Evolutionary conservation across 148 eudicot species (phyloP).

Genomic region (Cornus kousa): DNA sequence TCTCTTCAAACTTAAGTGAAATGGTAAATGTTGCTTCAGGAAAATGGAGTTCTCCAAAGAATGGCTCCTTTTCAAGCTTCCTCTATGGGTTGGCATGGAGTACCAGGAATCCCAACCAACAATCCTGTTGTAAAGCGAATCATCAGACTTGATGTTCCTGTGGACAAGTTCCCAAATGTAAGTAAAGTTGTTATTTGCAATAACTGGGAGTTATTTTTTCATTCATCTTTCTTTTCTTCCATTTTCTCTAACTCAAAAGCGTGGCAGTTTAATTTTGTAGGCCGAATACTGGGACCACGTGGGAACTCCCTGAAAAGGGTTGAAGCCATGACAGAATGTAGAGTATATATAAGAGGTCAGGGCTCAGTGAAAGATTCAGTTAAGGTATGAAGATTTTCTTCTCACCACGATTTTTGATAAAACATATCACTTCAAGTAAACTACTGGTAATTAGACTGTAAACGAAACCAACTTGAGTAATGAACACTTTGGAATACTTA

Average conservation of each 20-base stretch:
- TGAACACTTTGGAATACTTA: background rate
- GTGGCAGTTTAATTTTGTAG: slow-evolving; percentile 54
- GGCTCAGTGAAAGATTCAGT: slow-evolving; percentile 53
- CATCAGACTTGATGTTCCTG: slow-evolving; percentile 51
- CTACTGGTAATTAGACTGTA: background rate
- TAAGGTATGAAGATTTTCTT: slow-evolving; percentile 30
- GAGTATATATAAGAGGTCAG: slow-evolving; percentile 44
- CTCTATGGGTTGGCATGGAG: slow-evolving; percentile 33
- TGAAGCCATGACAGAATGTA: slow-evolving; percentile 47
- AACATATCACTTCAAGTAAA: background rate
- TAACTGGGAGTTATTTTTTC: background rate
- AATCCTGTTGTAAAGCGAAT: slow-evolving; percentile 42
- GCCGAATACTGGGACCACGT: slow-evolving; percentile 52
- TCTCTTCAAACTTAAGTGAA: background rate
- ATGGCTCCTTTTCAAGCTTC: slow-evolving; percentile 41
- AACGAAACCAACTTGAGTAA: background rate
- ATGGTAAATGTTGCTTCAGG: slow-evolving; percentile 20
- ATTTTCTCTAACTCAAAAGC: slow-evolving; percentile 12
- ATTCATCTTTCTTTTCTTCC: background rate
- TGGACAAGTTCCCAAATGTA: slow-evolving; percentile 49
- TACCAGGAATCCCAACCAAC: slow-evolving; percentile 31
- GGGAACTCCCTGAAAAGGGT: slow-evolving; percentile 58
- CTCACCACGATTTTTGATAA: background rate
- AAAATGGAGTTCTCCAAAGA: slow-evolving; percentile 35
- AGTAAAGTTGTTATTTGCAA: slow-evolving; percentile 11